Evolutionary conservation across 441 rosid genomes (phyloP), one percentile per base, ranked within the genome.

Genomic region (Rhodomyrtus psidioides): DNA sequence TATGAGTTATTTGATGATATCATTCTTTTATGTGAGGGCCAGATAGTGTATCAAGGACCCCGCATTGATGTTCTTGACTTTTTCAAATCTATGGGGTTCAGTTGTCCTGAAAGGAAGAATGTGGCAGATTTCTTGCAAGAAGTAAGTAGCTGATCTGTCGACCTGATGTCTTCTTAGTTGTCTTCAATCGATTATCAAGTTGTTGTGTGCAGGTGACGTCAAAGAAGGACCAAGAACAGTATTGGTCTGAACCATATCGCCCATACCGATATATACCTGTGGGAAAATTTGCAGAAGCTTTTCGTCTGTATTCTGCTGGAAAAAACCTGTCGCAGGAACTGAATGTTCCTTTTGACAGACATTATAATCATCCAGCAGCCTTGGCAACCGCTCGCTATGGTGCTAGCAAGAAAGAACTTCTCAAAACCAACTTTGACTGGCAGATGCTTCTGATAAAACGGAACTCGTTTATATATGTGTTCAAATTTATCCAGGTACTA

Each of bases 71-170:
- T 91, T 88, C 93, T 94, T 79, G 92, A 93, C 82, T 97, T 97
- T 93, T 96, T 96, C 90, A 84, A 93, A 30, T 96, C 91, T 13
- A 84, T 95, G 91, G 99, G 98, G 82, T 97, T 97, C 90, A 89
- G 88, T 49, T 97, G 98, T 88, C 99, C 99, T 24, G 93, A 94
- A 88, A 94, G 99, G 88, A 97, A 97, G 91, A 97, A 95, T 87
- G 98, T 96, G 44, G 98, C 98, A 26, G 99, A 97, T 90, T 97
- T 97, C 93, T 93, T 97, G 89, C 99, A 97, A 92, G 98, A 97
- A 92, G 99, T 97, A 88, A 87, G 93, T 85, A 70, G 14, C 60
- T n/a, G 86, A 87, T 86, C 85, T 6, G 51, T 79, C 86, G 83
- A 56, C 62, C 74, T 55, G 54, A 65, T 83, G 82, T 81, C 23